These are phyloP conservation scores for Diplodia seriata DNA, from an alignment of 2,329 filamentous ascomycete genomes.

Conservation along the genomic window DNA sequence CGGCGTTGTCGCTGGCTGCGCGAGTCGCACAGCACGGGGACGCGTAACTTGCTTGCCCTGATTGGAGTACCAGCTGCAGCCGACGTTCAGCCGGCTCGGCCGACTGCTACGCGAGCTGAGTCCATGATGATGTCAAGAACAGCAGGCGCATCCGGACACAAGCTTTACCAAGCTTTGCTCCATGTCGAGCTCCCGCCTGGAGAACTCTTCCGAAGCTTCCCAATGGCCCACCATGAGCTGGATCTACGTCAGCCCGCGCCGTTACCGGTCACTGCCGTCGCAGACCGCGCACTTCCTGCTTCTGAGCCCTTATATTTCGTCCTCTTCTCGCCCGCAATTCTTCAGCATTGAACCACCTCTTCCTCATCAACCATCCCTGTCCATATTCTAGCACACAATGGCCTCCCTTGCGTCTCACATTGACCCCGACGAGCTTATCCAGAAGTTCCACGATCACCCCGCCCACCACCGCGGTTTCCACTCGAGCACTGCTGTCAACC, in stretches of 20 bases:
- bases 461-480: constrained; percentile 48
- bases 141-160: constrained; percentile 26
- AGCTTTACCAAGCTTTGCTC: constrained; percentile 34
- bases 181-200: constrained; percentile 26
- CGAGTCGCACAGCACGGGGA: not conserved
- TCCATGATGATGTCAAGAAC: constrained; percentile 21
- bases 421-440: constrained; percentile 61
- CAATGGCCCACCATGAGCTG: not conserved
- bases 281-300: not conserved
- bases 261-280: not conserved
- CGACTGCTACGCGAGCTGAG: not conserved
- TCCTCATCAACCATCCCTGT: not conserved
- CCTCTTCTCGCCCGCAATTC: not conserved
- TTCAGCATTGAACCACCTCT: not conserved
- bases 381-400: constrained; percentile 6
- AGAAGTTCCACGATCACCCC: constrained; percentile 58
- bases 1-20: not conserved
- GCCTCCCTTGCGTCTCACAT: constrained; percentile 47
- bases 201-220: not conserved
- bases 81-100: not conserved
- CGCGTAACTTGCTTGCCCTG: not conserved
- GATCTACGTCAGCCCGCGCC: constrained; percentile 25
- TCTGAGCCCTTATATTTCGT: constrained; percentile 6
- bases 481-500: constrained; percentile 53
- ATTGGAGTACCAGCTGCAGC: not conserved